Percentiles rank a stretch among this genome's conserved stretches.
Conservation (phyloP, 306 rosid genomes). For the Inga leiocalycina region DNA sequence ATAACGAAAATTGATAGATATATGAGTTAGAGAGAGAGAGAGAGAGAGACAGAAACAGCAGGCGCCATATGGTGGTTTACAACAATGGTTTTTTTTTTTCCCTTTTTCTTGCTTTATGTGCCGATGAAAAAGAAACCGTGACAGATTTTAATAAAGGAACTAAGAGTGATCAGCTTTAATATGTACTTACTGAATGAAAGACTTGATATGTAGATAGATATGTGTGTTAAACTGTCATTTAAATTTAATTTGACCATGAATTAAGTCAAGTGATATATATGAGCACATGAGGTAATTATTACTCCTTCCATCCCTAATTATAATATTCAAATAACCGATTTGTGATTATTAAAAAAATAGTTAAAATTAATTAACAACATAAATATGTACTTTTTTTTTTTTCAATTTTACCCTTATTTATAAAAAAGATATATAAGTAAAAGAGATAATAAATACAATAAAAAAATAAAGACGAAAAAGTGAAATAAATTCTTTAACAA, state of each 20-base stretch:
- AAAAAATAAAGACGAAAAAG: no score
- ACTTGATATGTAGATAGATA: background rate
- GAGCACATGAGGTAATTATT: no score
- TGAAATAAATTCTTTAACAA: no score
- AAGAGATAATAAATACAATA: no score
- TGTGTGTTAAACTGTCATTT: background rate
- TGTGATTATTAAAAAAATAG: no score
- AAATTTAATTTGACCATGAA: background rate
- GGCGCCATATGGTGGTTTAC: conserved; percentile 3
- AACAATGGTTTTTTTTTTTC: background rate
- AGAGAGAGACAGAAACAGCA: conserved; percentile 3
- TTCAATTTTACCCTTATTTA: no score
- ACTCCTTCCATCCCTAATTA: no score
- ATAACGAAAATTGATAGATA: background rate
- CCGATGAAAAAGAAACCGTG: background rate
- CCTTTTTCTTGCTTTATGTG: background rate
- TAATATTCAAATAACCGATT: no score
- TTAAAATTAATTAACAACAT: no score
- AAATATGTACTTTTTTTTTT: no score
- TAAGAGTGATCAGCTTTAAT: background rate
- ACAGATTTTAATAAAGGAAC: background rate
- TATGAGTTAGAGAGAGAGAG: background rate
- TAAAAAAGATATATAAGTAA: no score
- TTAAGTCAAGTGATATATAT: no score
- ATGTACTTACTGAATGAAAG: background rate